Conservation (phyloP, 2,329 filamentous ascomycete genomes). For the Sarocladium oryzae region DNA sequence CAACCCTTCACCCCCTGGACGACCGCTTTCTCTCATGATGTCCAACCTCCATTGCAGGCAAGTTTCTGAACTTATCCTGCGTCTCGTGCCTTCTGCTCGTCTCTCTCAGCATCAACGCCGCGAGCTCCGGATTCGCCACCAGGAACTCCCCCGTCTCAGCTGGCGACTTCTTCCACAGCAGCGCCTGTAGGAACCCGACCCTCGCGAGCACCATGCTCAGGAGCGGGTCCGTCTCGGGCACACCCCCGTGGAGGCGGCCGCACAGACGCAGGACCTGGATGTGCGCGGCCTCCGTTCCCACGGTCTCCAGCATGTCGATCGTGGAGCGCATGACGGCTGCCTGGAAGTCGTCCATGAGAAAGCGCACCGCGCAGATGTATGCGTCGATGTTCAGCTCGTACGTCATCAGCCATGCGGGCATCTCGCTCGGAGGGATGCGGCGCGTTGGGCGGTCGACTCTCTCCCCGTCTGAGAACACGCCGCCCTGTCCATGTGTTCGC, state of each 20-base stretch:
- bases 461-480: not conserved
- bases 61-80: slow-evolving; percentile 23
- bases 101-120: slow-evolving; percentile 40
- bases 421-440: slow-evolving; percentile 37
- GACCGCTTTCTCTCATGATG: not conserved
- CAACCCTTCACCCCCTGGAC: too few species aligned
- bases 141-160: slow-evolving; percentile 36
- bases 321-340: slow-evolving; percentile 31
- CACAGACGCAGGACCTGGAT: slow-evolving; percentile 38
- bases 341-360: slow-evolving; percentile 40
- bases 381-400: slow-evolving; percentile 42
- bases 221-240: slow-evolving; percentile 35
- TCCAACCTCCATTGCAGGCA: slow-evolving; percentile 38
- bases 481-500: not conserved
- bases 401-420: slow-evolving; percentile 39
- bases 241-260: slow-evolving; percentile 33
- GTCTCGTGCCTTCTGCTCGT: slow-evolving; percentile 37
- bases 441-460: slow-evolving; percentile 14
- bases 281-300: slow-evolving; percentile 34
- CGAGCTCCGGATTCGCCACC: slow-evolving; percentile 37
- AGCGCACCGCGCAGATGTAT: slow-evolving; percentile 42
- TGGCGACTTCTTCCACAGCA: slow-evolving; percentile 34
- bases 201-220: slow-evolving; percentile 43
- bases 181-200: slow-evolving; percentile 40
- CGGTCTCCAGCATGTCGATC: slow-evolving; percentile 40